These are phyloP conservation scores for Calonectria montana DNA, from an alignment of 2,329 filamentous ascomycete species.

Conservation along the genomic window DNA sequence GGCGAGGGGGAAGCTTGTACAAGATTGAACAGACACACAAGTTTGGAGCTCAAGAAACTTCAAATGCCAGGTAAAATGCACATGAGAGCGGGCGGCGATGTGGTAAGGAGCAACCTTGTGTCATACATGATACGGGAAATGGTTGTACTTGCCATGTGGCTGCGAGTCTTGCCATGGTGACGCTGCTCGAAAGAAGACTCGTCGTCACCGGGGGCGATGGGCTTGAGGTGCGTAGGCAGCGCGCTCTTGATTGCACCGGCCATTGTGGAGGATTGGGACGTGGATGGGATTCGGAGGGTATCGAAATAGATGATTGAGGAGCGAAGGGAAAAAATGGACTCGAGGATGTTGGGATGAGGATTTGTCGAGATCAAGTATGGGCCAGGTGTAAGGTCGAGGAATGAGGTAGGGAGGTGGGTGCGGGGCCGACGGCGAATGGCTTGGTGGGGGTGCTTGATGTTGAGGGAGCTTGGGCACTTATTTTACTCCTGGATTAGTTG, in stretches of 20 bases:
- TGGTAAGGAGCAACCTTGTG: background rate
- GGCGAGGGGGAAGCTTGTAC: background rate
- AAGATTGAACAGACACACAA: background rate
- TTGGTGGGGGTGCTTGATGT: conserved; percentile 20
- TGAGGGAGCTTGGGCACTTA: conserved; percentile 4
- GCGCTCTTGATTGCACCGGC: conserved; percentile 78
- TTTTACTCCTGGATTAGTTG: conserved; percentile 2
- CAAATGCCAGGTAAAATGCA: background rate
- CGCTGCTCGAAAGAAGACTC: conserved; percentile 63
- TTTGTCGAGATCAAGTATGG: conserved; percentile 31
- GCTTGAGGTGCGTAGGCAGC: conserved; percentile 87
- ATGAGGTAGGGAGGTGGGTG: conserved; percentile 34
- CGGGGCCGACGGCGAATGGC: conserved; percentile 36
- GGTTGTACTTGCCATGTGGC: conserved; percentile 78
- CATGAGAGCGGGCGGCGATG: no score
- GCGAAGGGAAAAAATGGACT: conserved; percentile 13
- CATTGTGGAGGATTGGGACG: conserved; percentile 62
- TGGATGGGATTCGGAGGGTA: conserved; percentile 11
- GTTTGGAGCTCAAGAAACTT: conserved; percentile 7
- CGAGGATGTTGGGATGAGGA: conserved; percentile 24
- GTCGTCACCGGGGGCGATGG: conserved; percentile 59
- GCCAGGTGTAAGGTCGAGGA: conserved; percentile 23
- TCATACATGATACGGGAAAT: background rate
- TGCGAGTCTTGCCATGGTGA: conserved; percentile 86
- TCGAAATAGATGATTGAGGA: conserved; percentile 14